phyloP scores from a whole-genome alignment of 164 flowering plant species.

The Kingdonia uniflora region DNA sequence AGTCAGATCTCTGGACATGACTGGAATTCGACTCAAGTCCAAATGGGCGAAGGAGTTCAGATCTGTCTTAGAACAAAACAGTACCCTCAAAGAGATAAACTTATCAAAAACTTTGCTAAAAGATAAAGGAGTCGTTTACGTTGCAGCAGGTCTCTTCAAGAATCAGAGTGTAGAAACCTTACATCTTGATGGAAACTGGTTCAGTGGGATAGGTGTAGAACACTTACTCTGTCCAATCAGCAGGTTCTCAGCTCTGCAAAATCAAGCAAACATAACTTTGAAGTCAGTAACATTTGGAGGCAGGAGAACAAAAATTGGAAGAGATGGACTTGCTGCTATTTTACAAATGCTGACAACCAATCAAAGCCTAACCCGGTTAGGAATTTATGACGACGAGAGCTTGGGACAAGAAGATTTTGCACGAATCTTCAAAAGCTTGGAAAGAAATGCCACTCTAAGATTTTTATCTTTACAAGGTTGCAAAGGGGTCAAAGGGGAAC shows the following conservation, averaged over 20 bases:
- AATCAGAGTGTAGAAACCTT: conserved; percentile 51
- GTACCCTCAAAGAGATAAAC: conserved; percentile 51
- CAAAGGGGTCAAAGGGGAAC: conserved; percentile 69
- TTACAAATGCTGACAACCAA: conserved; percentile 61
- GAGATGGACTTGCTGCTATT: conserved; percentile 63
- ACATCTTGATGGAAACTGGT: conserved; percentile 66
- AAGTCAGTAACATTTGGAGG: conserved; percentile 75
- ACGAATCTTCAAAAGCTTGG: conserved; percentile 60
- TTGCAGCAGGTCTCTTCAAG: conserved; percentile 88
- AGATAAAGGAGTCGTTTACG: conserved; percentile 74
- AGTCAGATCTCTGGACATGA: conserved; percentile 68
- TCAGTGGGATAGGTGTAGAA: conserved; percentile 66
- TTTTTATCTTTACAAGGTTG: conserved; percentile 73
- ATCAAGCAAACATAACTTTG: conserved; percentile 69
- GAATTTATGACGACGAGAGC: conserved; percentile 60
- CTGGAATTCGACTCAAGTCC: conserved; percentile 68
- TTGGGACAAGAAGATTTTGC: conserved; percentile 54
- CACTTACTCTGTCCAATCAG: conserved; percentile 86
- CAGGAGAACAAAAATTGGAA: conserved; percentile 52
- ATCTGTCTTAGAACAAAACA: conserved; percentile 73
- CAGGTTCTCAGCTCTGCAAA: conserved; percentile 66
- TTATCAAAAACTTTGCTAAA: conserved; percentile 67
- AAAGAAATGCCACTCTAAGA: conserved; percentile 61
- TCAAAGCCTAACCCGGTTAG: conserved; percentile 46
- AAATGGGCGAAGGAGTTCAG: conserved; percentile 86